Conservation (phyloP, 176 grass and related monocot genomes). For the Juncus effusus region DNA sequence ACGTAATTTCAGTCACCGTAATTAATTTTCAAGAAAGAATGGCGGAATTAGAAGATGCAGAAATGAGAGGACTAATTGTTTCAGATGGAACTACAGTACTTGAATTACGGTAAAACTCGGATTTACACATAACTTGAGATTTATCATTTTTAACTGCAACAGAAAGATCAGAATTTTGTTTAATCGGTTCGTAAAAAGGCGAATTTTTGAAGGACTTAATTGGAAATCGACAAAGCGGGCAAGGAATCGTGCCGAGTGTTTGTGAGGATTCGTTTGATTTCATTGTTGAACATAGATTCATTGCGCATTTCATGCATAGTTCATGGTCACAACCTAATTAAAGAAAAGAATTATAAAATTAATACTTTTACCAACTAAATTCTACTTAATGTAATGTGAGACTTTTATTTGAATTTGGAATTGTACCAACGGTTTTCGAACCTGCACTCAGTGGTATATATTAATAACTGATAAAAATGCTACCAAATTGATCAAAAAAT, state of each 20-base stretch:
- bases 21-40: conserved; percentile 37
- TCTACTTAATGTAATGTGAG: background rate
- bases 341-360: background rate
- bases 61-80: conserved; percentile 26
- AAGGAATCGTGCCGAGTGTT: conserved; percentile 64
- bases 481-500: background rate
- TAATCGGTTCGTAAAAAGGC: conserved; percentile 9
- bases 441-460: background rate
- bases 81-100: conserved; percentile 21
- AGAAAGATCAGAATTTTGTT: conserved; percentile 10
- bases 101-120: conserved; percentile 24
- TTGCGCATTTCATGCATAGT: conserved; percentile 73
- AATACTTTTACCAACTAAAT: background rate
- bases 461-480: background rate
- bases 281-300: conserved; percentile 73
- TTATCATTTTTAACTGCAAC: conserved; percentile 19
- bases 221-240: conserved; percentile 76
- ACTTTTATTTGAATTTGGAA: background rate
- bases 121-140: conserved; percentile 9
- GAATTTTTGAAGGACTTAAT: conserved; percentile 59
- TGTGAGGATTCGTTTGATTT: conserved; percentile 41
- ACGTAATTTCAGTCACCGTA: background rate
- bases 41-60: conserved; percentile 22
- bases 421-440: background rate
- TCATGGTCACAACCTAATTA: conserved; percentile 71